phyloP scores from a whole-genome alignment of 225 moss, liverwort and hornwort genomes.

The Physcomitrellopsis africana region DNA sequence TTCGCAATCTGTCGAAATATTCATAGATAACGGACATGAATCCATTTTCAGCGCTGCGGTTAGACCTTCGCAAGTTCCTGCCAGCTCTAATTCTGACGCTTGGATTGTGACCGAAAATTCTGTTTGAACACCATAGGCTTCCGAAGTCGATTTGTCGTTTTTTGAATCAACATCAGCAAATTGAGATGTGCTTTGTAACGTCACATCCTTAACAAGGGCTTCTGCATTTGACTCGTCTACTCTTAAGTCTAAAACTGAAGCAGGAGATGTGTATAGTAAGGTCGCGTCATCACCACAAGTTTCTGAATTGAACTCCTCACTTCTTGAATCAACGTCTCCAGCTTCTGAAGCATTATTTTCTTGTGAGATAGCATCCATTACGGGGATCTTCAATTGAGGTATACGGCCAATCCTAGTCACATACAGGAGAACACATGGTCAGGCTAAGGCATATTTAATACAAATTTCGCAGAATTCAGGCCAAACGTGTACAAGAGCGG shows the following conservation, averaged over 20 bases:
- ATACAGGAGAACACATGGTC: slow-evolving; percentile 7
- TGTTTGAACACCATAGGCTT: not conserved
- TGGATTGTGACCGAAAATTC: not conserved
- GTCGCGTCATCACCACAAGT: not conserved
- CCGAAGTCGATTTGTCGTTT: not conserved
- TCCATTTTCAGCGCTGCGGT: not conserved
- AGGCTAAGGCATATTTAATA: not conserved
- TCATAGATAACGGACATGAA: not conserved
- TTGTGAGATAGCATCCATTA: not conserved
- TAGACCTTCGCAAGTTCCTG: slow-evolving; percentile 12
- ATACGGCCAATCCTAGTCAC: slow-evolving; percentile 21
- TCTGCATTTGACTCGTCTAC: no score
- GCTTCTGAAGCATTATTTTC: not conserved
- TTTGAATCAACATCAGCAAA: not conserved
- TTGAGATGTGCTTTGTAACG: not conserved
- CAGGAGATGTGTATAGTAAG: not conserved
- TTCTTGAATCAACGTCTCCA: not conserved
- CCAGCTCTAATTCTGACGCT: slow-evolving; percentile 16
- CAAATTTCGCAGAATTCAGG: not conserved
- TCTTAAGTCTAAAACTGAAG: no score
- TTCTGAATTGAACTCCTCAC: not conserved
- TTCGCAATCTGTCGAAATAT: not conserved
- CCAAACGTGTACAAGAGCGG: not conserved
- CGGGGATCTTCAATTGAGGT: slow-evolving; percentile 7
- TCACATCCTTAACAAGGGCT: no score